Base-by-base conservation (phyloP, 768 basidiomycete genomes). In the Dentipellis sp. region DNA sequence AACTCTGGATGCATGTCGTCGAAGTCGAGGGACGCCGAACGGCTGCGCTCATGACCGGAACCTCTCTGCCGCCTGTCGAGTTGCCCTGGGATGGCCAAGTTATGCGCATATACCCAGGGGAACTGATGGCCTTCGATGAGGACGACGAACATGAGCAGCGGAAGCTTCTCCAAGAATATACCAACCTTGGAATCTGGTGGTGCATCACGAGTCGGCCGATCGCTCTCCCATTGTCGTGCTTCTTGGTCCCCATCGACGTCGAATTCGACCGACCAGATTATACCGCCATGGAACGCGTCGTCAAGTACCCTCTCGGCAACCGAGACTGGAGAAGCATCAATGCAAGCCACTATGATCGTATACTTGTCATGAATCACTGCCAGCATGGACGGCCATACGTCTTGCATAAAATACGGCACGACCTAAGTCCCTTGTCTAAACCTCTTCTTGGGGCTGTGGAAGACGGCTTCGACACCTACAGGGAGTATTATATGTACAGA, bases 11-110 rank as follows among this genome's bases (percentile, higher is more conserved):
- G 51, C 89, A 92, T 64, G 70, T 75, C 21, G 67, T 91, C 49
- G 66, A 67, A 40, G 65, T 87, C 35, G 75, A 81, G 59, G 80
- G 76, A 16, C 65, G 65, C 17, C 69, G 71, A 21, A 66, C 75
- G 11, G 80, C 82, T 17, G 91, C 82, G 1, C 72, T 94, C 23
- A 72, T 93, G 19, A 83, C 87, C 29, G 88, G 86, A 3, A 80
- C 82, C 0, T 62, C 67, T 35, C 70, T 91, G 39, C 78, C 77
- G 0, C 64, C 72, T 7, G 72, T 74, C 17, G 75, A 80, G 16
- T 62, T 86, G 35, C 65, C 62, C 38, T 59, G 71, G 58, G 67
- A 70, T 47, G 74, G 67, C 5, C 59, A 66, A 22, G 64, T 69
- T 17, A 65, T 88, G 1, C 56, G 63, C 4, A 70, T 72, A 11